A percentile compares a stretch with the other conserved stretches of the same genome.
Evolutionary conservation across 352 stramenopile species (phyloP).

Genomic region (Globisporangium splendens): DNA sequence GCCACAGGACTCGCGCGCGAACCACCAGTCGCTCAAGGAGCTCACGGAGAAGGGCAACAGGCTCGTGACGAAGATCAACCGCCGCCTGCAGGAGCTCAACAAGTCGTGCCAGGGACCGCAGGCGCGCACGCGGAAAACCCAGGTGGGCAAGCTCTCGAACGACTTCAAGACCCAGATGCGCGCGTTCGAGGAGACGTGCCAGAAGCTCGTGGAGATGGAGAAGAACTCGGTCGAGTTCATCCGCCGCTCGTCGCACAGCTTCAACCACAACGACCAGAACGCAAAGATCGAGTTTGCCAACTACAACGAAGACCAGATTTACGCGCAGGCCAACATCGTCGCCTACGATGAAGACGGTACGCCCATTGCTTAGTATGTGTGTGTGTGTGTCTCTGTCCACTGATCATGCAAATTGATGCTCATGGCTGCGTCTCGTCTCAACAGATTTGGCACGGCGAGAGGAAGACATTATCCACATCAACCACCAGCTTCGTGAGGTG

Average conservation of each 20-base stretch:
- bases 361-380: background rate
- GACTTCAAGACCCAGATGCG: constrained; percentile 82
- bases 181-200: constrained; percentile 75
- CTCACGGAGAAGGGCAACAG: constrained; percentile 84
- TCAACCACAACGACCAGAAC: constrained; percentile 40
- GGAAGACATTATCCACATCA: constrained; percentile 87
- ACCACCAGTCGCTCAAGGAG: constrained; percentile 78
- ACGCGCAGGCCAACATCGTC: constrained; percentile 80
- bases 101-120: constrained; percentile 41
- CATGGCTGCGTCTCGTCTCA: background rate
- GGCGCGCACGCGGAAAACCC: constrained; percentile 55
- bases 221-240: constrained; percentile 77
- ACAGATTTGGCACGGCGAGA: constrained; percentile 75
- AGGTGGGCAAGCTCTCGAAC: constrained; percentile 76
- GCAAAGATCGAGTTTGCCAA: constrained; percentile 52
- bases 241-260: constrained; percentile 71
- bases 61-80: constrained; percentile 73
- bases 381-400: no score
- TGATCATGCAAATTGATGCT: background rate
- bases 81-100: constrained; percentile 73
- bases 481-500: constrained; percentile 81
- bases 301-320: constrained; percentile 87
- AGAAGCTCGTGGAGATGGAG: constrained; percentile 63
- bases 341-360: constrained; percentile 85
- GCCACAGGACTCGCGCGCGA: constrained; percentile 77